Evolutionary conservation across 257 asterid genomes (phyloP).

Genomic region (Dorcoceras hygrometricum): DNA sequence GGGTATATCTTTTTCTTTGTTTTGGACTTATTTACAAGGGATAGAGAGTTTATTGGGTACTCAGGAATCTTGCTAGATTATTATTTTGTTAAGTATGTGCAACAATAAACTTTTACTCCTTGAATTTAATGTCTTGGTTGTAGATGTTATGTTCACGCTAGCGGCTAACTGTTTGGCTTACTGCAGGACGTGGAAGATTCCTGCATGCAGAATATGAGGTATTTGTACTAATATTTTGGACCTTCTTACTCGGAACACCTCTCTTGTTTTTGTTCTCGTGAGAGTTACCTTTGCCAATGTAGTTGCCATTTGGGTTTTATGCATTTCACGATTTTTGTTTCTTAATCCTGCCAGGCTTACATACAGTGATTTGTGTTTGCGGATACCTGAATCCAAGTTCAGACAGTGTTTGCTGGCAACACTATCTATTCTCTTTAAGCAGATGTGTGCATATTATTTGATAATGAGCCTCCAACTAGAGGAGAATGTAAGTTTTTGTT

Average conservation of each 20-base stretch:
- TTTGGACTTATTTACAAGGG: not conserved
- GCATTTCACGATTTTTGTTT: constrained; percentile 32
- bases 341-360: constrained; percentile 67
- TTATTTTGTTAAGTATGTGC: not conserved
- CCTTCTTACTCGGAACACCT: constrained; percentile 12
- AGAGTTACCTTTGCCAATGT: constrained; percentile 15
- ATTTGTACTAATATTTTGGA: constrained; percentile 23
- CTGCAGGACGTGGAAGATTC: constrained; percentile 77
- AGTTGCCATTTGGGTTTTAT: constrained; percentile 27
- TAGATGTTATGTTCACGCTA: constrained; percentile 19
- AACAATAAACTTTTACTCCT: not conserved
- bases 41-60: not conserved
- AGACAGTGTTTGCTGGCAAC: constrained; percentile 87
- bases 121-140: constrained; percentile 1
- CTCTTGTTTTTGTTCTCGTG: constrained; percentile 14
- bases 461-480: constrained; percentile 73
- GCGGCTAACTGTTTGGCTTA: constrained; percentile 33
- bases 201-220: constrained; percentile 60
- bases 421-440: constrained; percentile 75
- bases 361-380: constrained; percentile 89
- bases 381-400: constrained; percentile 91
- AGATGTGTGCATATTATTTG: constrained; percentile 90
- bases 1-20: not conserved
- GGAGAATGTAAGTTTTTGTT: constrained; percentile 50
- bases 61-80: not conserved